Evolutionary conservation across 2,329 filamentous ascomycete genomes (phyloP), one percentile per base, ranked within the genome.

Genomic region (Pezizomycotina sp.): DNA sequence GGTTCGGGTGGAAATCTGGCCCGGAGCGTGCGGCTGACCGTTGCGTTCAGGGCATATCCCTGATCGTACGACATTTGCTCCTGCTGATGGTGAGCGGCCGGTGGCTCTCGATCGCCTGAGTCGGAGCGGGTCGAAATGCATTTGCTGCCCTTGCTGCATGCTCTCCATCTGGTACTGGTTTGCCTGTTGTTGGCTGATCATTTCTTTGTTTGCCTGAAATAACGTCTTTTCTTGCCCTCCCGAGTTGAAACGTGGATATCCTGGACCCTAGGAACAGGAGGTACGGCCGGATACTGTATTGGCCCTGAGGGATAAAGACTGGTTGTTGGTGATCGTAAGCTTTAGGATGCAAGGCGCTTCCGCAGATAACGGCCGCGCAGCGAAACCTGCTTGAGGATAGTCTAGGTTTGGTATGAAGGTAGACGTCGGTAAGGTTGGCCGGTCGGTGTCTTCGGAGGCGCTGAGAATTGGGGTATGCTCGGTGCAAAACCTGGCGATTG

Each of bases 1-100:
- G 48, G 27, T 52, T 52, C 18, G 50, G 50, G 41, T 52, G 50
- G 44, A 45, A 16, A 52, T 52, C 28, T 52, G 50, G 10, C 50
- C 50, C 10, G 50, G 50, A 14, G 50, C 49, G 30, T 52, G 50
- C 8, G 41, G 41, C 21, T 44, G 41, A 19, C 29, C 40, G 8
- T 36, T 37, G 24, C 41, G 36, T 15, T 44, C n/a, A n/a, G n/a
- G n/a, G n/a, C n/a, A n/a, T n/a, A n/a, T n/a, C n/a, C n/a, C 12
- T 36, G 41, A n/a, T 32, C 26, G 23, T 44, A 44, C 26, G 39
- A 36, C 41, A 40, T 44, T 22, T 31, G 36, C 32, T 22, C 18
- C 5, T 31, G 32, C 27, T 40, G 28, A 14, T 44, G n/a, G n/a
- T n/a, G n/a, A n/a, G n/a, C n/a, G n/a, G n/a, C 41, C 32, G 41